These are phyloP conservation scores for Hymenochaete sp. DNA, from an alignment of 1,284 basidiomycete genomes.

Conservation along the genomic window DNA sequence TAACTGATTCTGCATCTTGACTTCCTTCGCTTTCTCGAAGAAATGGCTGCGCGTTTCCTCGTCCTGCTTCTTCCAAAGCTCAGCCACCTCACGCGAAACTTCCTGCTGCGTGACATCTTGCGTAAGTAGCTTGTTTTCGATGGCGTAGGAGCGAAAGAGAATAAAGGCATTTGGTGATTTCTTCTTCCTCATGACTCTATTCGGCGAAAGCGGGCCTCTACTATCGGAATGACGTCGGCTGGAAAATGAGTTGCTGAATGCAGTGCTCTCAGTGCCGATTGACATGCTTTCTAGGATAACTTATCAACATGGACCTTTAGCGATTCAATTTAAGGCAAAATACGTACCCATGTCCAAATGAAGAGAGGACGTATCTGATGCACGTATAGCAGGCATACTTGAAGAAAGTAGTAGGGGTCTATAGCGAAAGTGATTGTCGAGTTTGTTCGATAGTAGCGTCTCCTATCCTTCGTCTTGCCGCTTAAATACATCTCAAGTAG, in stretches of 20 bases:
- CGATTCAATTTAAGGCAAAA: too few species aligned
- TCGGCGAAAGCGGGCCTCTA: neutral
- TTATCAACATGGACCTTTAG: too few species aligned
- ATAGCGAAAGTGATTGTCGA: neutral
- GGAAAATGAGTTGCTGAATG: too few species aligned
- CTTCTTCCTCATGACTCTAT: slow-evolving; percentile 3
- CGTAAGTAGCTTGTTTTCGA: neutral
- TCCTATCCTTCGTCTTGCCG: neutral
- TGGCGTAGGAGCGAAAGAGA: slow-evolving; percentile 6
- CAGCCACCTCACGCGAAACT: slow-evolving; percentile 3
- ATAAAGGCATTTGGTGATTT: slow-evolving; percentile 7
- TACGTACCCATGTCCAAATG: slow-evolving; percentile 3
- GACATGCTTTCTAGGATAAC: too few species aligned
- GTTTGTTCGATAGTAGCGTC: too few species aligned
- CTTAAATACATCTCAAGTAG: too few species aligned
- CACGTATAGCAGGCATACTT: slow-evolving; percentile 10
- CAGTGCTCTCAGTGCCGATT: too few species aligned
- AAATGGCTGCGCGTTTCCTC: neutral
- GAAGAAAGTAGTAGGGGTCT: neutral
- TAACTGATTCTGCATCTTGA: neutral
- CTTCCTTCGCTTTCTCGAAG: slow-evolving; percentile 5
- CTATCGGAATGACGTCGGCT: too few species aligned
- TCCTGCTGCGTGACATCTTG: slow-evolving; percentile 6
- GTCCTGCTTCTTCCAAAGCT: slow-evolving; percentile 5
- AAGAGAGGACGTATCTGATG: neutral